Evolutionary conservation across 2,329 filamentous ascomycete genomes (phyloP).

Genomic region (Calonectria leucothoes): DNA sequence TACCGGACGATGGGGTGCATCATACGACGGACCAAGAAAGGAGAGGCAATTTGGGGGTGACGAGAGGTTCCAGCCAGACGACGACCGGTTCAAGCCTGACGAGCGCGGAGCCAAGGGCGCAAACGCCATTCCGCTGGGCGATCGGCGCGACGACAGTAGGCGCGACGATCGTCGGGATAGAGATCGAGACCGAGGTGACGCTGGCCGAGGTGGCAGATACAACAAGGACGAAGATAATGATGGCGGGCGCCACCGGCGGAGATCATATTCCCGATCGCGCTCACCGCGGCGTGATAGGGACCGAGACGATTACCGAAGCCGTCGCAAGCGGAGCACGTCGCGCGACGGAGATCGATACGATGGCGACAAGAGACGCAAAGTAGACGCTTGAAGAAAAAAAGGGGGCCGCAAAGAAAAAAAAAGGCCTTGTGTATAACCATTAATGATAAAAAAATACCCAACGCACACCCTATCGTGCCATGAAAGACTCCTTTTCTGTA

Average conservation of each 20-base stretch:
- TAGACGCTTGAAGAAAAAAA: constrained; percentile 61
- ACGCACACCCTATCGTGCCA: constrained; percentile 19
- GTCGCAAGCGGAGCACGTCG: constrained; percentile 69
- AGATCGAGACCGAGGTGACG: constrained; percentile 31
- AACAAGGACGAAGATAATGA: constrained; percentile 40
- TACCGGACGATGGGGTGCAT: constrained; percentile 85
- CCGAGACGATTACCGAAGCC: constrained; percentile 57
- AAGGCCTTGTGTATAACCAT: constrained; percentile 32
- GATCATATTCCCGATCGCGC: constrained; percentile 58
- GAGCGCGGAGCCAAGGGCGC: constrained; percentile 68
- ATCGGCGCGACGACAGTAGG: constrained; percentile 59
- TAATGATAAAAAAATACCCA: constrained; percentile 40
- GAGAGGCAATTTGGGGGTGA: constrained; percentile 59
- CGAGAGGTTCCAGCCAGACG: constrained; percentile 76
- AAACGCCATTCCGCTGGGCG: constrained; percentile 77
- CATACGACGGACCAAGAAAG: constrained; percentile 57
- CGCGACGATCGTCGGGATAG: constrained; percentile 45
- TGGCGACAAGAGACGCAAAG: constrained; percentile 69
- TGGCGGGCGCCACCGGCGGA: constrained; percentile 29
- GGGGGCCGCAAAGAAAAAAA: too few species aligned
- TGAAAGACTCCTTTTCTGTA: constrained; percentile 23
- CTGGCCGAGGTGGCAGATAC: constrained; percentile 43
- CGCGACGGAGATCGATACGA: constrained; percentile 65
- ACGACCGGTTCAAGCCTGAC: constrained; percentile 58
- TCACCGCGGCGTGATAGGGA: constrained; percentile 62